Base-by-base conservation (phyloP, 2,329 filamentous ascomycete genomes). In the Grosmannia huntii region DNA sequence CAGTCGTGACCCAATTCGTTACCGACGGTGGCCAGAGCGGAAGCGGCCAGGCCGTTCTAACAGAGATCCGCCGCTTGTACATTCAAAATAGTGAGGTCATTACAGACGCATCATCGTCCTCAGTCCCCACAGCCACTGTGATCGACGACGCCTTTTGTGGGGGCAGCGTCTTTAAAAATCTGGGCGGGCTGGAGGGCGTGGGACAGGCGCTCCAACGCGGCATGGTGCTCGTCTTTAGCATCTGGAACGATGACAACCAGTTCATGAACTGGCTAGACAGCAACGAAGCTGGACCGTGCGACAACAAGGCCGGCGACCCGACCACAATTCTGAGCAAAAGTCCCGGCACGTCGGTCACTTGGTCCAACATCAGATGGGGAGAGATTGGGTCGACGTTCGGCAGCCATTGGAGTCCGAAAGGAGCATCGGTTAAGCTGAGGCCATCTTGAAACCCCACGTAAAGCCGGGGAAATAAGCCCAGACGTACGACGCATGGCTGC, bases 351-450 rank as follows among this genome's bases (percentile, higher is more conserved):
- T 71, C 71, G 16, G 77, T 84, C 4, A 75, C 70, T 1, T 84
- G 81, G 64, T 77, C 75, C 61, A 76, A 82, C 64, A 77, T 84
- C 63, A 76, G 75, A 64, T 81, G 79, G 74, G 81, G 81, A n/a
- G 79, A 84, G 62, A 78, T 84, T 64, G 79, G 75, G 5, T 79
- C 77, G 21, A 84, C 77, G 0, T 79, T 33, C 14, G 41, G n/a
- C n/a, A 50, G 5, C 54, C 48, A 9, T 12, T 55, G 19, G 36
- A 23, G 3, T 25, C 21, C 46, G 11, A 48, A 23, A 23, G n/a
- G 11, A 23, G 44, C 2, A 16, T 23, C 44, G 44, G 21, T 33
- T 33, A 33, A 33, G 44, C 44, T 10, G 11, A 21, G 11, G 38
- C 21, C 44, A n/a, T n/a, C n/a, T n/a, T n/a, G n/a, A n/a, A n/a